Evolutionary conservation across 345 rosid species (phyloP).

Genomic region (Carallia brachiata): DNA sequence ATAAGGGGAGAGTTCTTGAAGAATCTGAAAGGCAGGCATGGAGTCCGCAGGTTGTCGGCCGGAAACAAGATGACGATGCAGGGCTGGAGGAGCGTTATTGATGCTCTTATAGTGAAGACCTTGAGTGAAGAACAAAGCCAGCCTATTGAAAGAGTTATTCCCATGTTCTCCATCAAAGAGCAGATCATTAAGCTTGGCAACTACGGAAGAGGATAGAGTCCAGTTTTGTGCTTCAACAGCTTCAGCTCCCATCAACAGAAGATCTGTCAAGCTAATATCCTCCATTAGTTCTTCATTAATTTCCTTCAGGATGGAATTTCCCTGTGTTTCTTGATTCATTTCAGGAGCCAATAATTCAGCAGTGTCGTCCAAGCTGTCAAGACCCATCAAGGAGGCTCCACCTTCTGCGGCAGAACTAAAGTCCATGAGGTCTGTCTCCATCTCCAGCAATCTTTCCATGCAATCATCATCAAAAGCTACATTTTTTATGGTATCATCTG

Average conservation of each 20-base stretch:
- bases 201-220: constrained; percentile 16
- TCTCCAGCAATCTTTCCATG: constrained; percentile 18
- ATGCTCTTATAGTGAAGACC: constrained; percentile 24
- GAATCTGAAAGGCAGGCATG: constrained; percentile 21
- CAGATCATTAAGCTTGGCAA: constrained; percentile 14
- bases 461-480: not conserved
- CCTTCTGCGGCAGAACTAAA: not conserved
- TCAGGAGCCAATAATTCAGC: constrained; percentile 1
- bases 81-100: not conserved
- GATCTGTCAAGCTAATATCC: constrained; percentile 19
- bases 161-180: constrained; percentile 1
- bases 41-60: not conserved
- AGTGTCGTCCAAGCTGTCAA: not conserved
- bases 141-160: constrained; percentile 12
- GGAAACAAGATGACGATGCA: not conserved
- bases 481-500: not conserved
- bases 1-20: constrained; percentile 29
- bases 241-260: constrained; percentile 34
- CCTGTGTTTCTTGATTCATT: not conserved
- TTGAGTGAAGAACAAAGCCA: constrained; percentile 30
- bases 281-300: constrained; percentile 17
- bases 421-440: constrained; percentile 20
- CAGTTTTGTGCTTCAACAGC: constrained; percentile 31
- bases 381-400: not conserved
- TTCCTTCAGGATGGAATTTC: not conserved